A percentile compares a stretch with the other conserved stretches of the same genome.
Evolutionary conservation across 202 grass and related monocot genomes (phyloP).

Genomic region (Eragrostis tef): DNA sequence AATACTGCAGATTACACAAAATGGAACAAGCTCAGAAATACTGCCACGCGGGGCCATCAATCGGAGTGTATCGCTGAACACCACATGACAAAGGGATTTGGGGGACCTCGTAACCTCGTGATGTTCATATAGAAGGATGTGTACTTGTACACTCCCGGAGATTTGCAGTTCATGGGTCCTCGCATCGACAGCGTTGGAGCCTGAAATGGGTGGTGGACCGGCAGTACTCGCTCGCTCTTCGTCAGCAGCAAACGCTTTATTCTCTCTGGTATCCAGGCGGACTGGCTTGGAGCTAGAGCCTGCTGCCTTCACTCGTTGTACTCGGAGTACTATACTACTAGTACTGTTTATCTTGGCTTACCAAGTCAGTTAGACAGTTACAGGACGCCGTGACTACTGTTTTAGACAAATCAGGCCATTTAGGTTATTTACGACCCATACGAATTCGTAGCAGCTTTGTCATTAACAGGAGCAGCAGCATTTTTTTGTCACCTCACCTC

Average conservation of each 20-base stretch:
- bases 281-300: neutral
- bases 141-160: neutral
- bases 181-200: neutral
- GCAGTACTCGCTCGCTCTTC: slow-evolving; percentile 9
- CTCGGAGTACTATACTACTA: too few species aligned
- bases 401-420: neutral
- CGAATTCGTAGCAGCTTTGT: neutral
- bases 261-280: slow-evolving; percentile 24
- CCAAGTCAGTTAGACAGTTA: neutral
- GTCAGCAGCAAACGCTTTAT: slow-evolving; percentile 34
- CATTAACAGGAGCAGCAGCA: neutral
- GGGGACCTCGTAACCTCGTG: neutral
- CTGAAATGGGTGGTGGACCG: neutral
- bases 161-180: neutral
- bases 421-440: neutral
- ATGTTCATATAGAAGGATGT: neutral
- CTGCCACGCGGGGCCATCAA: neutral
- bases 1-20: too few species aligned
- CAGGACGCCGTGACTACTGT: neutral
- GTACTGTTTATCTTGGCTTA: too few species aligned
- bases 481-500: neutral
- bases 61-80: neutral
- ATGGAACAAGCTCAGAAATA: too few species aligned
- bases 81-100: neutral
- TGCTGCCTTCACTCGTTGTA: neutral